Percentiles rank a stretch among this genome's conserved stretches.
Conservation (phyloP, 345 rosid genomes). For the Linum trigynum region DNA sequence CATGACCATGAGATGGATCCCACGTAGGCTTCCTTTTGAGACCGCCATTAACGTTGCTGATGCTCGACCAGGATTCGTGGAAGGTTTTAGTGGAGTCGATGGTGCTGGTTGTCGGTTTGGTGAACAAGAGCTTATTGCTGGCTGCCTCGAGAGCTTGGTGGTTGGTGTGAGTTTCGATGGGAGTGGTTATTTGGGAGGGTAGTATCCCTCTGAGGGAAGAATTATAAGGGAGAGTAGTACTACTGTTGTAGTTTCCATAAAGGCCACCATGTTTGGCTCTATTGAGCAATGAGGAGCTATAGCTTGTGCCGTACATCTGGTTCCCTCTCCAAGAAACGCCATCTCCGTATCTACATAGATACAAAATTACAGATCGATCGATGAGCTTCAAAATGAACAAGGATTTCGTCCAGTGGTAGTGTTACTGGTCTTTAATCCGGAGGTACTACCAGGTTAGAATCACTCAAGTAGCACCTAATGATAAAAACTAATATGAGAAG, state of each 20-base stretch:
- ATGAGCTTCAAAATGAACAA: neutral
- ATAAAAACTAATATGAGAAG: neutral
- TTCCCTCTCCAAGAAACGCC: slow-evolving; percentile 31
- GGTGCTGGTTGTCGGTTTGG: neutral
- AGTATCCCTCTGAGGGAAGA: no score
- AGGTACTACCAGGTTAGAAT: neutral
- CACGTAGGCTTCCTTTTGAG: slow-evolving; percentile 33
- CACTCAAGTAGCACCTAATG: neutral
- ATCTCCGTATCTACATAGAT: slow-evolving; percentile 35
- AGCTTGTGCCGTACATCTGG: slow-evolving; percentile 16
- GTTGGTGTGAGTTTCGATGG: neutral
- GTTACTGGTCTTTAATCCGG: no score
- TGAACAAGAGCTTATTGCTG: neutral
- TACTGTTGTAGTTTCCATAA: neutral
- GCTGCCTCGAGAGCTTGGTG: neutral
- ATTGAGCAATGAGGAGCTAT: neutral
- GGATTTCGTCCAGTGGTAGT: neutral
- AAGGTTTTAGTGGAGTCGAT: neutral
- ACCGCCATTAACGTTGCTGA: slow-evolving; percentile 6
- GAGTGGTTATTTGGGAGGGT: neutral
- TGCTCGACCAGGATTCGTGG: neutral
- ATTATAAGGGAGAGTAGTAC: no score
- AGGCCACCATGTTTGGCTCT: slow-evolving; percentile 20
- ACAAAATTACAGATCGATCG: neutral
- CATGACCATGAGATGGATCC: slow-evolving; percentile 1